Percentiles rank a stretch among this genome's conserved stretches.
phyloP scores from a whole-genome alignment of 768 basidiomycete species.

The Tulasnella sp. region DNA sequence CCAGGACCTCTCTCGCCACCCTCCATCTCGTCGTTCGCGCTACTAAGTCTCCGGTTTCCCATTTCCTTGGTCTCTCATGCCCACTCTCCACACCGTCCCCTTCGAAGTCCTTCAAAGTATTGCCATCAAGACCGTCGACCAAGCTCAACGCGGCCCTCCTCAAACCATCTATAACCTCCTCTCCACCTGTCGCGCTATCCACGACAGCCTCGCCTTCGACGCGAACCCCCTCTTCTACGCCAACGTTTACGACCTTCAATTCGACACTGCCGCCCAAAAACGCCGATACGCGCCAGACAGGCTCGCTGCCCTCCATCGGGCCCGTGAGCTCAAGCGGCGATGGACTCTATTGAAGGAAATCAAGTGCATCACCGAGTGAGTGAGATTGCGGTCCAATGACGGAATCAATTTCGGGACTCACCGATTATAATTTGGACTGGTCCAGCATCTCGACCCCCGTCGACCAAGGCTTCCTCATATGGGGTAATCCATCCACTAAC shows the following conservation, averaged over 20 bases:
- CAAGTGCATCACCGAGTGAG: not conserved
- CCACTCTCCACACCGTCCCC: not conserved
- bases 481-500: too few relatives aligned
- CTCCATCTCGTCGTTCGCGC: too few relatives aligned
- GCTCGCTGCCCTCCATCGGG: constrained; percentile 9
- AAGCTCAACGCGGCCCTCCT: constrained; percentile 8
- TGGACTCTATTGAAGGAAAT: not conserved
- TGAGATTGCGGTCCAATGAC: too few relatives aligned
- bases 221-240: constrained; percentile 13
- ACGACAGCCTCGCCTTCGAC: constrained; percentile 15
- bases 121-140: constrained; percentile 5
- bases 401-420: too few relatives aligned
- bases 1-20: too few relatives aligned
- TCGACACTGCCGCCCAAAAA: constrained; percentile 11
- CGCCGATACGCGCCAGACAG: constrained; percentile 6
- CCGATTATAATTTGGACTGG: too few relatives aligned
- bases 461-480: too few relatives aligned
- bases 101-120: constrained; percentile 13
- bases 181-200: constrained; percentile 6
- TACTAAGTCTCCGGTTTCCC: too few relatives aligned
- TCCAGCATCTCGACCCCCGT: too few relatives aligned
- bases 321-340: constrained; percentile 6
- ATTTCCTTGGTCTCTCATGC: not conserved
- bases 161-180: not conserved
- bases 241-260: constrained; percentile 14